These are phyloP conservation scores for Adiantum capillusveneris DNA, from an alignment of 75 land plant genomes.

Conservation along the genomic window DNA sequence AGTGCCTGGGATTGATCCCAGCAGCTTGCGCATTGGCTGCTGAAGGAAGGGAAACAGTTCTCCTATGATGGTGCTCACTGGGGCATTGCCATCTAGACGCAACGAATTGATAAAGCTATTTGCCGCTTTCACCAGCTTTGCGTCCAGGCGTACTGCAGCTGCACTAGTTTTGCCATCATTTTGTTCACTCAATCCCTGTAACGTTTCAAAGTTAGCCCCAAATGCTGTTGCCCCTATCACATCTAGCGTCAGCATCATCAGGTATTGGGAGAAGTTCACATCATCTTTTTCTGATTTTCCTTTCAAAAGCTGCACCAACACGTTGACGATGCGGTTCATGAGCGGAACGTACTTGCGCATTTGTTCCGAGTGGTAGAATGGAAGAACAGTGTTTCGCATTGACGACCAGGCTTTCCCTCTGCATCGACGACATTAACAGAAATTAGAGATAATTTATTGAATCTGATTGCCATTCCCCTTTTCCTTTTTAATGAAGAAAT, in stretches of 20 bases:
- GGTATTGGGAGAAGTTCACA: constrained; percentile 48
- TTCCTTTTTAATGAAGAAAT: neutral
- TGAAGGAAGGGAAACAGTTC: constrained; percentile 53
- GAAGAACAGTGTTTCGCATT: too few species aligned
- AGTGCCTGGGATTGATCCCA: constrained; percentile 47
- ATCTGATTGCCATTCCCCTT: neutral
- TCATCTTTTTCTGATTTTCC: constrained; percentile 22
- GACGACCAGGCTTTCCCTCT: too few species aligned
- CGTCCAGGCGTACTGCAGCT: too few species aligned
- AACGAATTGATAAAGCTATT: constrained; percentile 50
- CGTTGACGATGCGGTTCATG: too few species aligned
- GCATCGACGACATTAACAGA: too few species aligned
- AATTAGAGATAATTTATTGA: neutral
- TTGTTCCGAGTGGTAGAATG: too few species aligned
- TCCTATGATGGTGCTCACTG: constrained; percentile 54
- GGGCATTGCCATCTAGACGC: constrained; percentile 57
- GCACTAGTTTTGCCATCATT: constrained; percentile 15
- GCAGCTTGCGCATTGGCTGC: constrained; percentile 46
- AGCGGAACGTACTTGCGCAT: too few species aligned
- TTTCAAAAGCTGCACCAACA: neutral
- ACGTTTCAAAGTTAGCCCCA: constrained; percentile 51
- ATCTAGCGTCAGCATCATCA: constrained; percentile 50
- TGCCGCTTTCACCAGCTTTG: constrained; percentile 51
- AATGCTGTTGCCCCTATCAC: constrained; percentile 74
- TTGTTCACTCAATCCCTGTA: constrained; percentile 18